Percentiles rank a stretch among this genome's conserved stretches.
These are phyloP conservation scores for Penicillium cataractarum DNA, from an alignment of 495 filamentous ascomycete genomes.

Conservation along the genomic window DNA sequence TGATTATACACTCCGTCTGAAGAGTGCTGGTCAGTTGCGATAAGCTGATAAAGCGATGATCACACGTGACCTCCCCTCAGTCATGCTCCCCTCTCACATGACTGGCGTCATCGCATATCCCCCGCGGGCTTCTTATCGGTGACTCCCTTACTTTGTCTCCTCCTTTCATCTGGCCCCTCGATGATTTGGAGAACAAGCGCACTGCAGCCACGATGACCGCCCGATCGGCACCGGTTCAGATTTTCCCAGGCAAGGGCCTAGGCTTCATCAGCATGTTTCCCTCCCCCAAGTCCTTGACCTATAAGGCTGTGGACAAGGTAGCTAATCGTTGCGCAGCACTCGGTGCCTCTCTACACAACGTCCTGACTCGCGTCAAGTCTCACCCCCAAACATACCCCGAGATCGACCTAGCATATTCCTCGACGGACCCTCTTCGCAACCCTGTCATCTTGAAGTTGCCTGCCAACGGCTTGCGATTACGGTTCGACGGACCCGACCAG, in stretches of 20 bases:
- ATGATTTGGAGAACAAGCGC: background rate
- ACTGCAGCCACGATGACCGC: slow-evolving; percentile 47
- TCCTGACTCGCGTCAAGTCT: slow-evolving; percentile 81
- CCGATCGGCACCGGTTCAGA: slow-evolving; percentile 59
- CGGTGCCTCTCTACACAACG: slow-evolving; percentile 86
- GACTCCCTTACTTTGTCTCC: slow-evolving; percentile 5
- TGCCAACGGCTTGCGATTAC: slow-evolving; percentile 82
- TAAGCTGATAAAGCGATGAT: background rate
- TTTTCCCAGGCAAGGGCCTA: slow-evolving; percentile 75
- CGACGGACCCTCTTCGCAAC: slow-evolving; percentile 66
- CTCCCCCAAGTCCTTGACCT: slow-evolving; percentile 2
- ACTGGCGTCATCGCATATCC: slow-evolving; percentile 29
- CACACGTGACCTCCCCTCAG: slow-evolving; percentile 8
- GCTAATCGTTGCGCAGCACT: slow-evolving; percentile 61
- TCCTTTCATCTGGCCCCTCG: background rate
- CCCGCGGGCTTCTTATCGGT: slow-evolving; percentile 14
- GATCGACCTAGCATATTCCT: slow-evolving; percentile 78
- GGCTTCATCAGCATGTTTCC: slow-evolving; percentile 74
- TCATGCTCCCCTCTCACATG: slow-evolving; percentile 44
- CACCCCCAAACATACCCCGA: slow-evolving; percentile 79
- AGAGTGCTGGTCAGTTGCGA: too few relatives aligned
- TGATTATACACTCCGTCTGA: too few relatives aligned
- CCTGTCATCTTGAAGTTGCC: slow-evolving; percentile 76
- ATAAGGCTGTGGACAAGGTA: background rate
- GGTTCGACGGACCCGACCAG: slow-evolving; percentile 93